Evolutionary conservation across 164 flowering plant species (phyloP), one percentile per base, ranked within the genome.

Genomic region (Aristolochia fimbriata): DNA sequence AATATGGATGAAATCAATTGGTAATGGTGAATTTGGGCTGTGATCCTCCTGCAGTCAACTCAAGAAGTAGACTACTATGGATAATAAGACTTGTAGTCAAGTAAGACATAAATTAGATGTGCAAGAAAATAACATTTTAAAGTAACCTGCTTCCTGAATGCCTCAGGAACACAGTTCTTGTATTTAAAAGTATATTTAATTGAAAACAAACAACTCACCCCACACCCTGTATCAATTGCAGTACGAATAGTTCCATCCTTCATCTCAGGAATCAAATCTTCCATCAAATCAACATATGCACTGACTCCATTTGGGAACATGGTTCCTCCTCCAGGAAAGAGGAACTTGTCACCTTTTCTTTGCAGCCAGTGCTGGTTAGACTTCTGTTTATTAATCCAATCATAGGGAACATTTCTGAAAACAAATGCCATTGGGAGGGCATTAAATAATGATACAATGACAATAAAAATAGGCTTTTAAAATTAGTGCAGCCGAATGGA

Each of bases 201-300:
- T 17, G 54, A 43, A 19, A 61, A 62, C 3, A 27, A 27, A 43
- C 10, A 46, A 74, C 95, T 83, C 73, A 93, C 99, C 88, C 99
- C 99, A 73, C 96, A 94, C 2, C 99, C 99, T 53, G 99, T 94
- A 66, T 94, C 99, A 63, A 94, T 83, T 62, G 97, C 99, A 58
- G 97, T 94, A 63, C 93, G 83, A 61, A 94, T 61, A 22, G 88
- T 82, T 15, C 97, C 96, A 68, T 91, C 96, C 66, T 76, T 76
- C 97, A 91, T 88, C 62, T 77, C 95, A 46, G 97, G 99, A 66
- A 94, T 91, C 74, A 94, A 76, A 65, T 82, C 83, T 75, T 74
- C 74, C 99, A 94, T 94, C 72, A 79, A 65, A 77, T 91, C 97
- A 25, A 91, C 97, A 67, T 94, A 94, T 2, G 73, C 79, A 70